Base-by-base conservation (phyloP, 1,284 basidiomycete genomes). In the Tilletia caries region DNA sequence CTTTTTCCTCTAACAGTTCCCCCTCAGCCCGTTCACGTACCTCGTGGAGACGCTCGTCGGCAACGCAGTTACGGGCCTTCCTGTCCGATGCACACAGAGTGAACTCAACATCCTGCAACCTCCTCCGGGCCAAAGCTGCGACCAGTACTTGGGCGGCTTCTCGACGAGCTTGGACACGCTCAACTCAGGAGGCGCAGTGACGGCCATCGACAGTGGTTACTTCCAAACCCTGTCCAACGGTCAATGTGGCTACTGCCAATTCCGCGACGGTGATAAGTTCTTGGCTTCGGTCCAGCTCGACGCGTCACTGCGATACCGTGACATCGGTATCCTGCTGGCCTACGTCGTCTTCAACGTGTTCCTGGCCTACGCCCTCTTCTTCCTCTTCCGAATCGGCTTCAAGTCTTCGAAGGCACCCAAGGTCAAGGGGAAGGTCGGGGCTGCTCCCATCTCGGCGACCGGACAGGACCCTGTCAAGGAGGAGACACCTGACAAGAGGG, bases 1-100 rank as follows among this genome's bases (percentile, higher is more conserved):
- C n/a, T n/a, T n/a, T n/a, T n/a, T n/a, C n/a, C n/a, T n/a, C n/a
- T n/a, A n/a, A n/a, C n/a, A n/a, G n/a, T 76, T 92, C 84, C 87
- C 86, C 65, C 82, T 91, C 4, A 91, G 90, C 1, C 91, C 91
- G 0, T 92, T 89, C 84, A 91, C 90, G 8, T 85, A 84, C 72
- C 70, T 85, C 27, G 80, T 84, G 52, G 85, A 86, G 68, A 84
- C 84, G 13, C 81, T 86, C 67, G 76, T 86, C 20, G 76, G 75
- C 23, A 79, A 82, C 29, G 83, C 82, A 6, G 68, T 86, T 32
- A 81, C 80, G 44, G 73, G 83, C 65, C 72, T 80, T 41, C 70
- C 75, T 0, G 84, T 86, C 18, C 76, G 81, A n/a, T 87, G 86
- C 76, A 71, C 78, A 0, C 29, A 71, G 0, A 64, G 70, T n/a